Conservation (phyloP, 208 protist genomes). For the Trypanosoma cruzi region DNA sequence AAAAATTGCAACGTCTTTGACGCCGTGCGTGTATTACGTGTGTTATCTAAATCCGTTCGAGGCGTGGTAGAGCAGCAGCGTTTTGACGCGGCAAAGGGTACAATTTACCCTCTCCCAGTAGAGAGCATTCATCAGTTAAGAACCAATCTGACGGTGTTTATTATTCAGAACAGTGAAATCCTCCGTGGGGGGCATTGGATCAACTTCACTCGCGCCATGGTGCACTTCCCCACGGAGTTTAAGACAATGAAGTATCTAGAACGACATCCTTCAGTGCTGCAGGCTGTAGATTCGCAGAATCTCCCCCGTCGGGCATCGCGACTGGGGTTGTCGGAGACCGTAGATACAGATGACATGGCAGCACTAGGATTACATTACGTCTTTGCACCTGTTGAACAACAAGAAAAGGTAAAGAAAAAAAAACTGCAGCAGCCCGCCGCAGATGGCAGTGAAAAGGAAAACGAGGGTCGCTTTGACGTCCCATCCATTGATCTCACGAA, state of each 20-base stretch:
- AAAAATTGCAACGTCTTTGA: conserved; percentile 69
- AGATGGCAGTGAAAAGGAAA: background rate
- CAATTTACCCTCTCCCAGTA: conserved; percentile 34
- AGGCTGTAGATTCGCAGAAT: conserved; percentile 22
- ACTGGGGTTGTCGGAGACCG: background rate
- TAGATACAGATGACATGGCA: conserved; percentile 32
- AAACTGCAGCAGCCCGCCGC: background rate
- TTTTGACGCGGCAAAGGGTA: background rate
- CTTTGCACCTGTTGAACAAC: conserved; percentile 30
- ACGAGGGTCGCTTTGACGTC: conserved; percentile 21
- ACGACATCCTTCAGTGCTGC: conserved; percentile 16
- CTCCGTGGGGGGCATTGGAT: conserved; percentile 85
- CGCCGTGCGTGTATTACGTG: conserved; percentile 76
- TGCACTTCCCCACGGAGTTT: conserved; percentile 69
- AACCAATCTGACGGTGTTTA: conserved; percentile 61
- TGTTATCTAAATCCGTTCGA: conserved; percentile 74
- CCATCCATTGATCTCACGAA: conserved; percentile 32
- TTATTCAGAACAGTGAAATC: conserved; percentile 61
- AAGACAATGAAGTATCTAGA: conserved; percentile 26
- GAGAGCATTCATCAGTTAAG: conserved; percentile 66
- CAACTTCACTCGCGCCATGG: conserved; percentile 73
- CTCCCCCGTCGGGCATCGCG: background rate
- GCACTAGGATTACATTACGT: conserved; percentile 28
- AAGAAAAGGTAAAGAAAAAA: too few species aligned
- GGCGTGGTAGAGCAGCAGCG: conserved; percentile 47